Evolutionary conservation across 768 basidiomycete genomes (phyloP).

Genomic region (Wakefieldia striispora): DNA sequence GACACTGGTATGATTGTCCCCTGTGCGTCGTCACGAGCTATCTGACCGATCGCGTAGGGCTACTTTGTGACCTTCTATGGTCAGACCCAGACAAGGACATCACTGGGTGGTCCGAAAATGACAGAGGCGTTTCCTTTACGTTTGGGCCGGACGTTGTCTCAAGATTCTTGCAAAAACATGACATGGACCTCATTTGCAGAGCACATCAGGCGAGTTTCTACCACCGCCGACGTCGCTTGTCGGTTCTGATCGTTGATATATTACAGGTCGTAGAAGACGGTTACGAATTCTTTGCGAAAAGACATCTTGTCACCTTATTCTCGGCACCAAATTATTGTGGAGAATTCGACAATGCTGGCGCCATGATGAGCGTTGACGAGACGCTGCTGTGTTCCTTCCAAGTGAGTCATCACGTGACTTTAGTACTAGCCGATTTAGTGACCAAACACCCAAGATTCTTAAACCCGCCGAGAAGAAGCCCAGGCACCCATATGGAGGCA

Average conservation of each 20-base stretch:
- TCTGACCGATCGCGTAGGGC: conserved; percentile 46
- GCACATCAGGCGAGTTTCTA: conserved; percentile 82
- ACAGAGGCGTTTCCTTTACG: conserved; percentile 97
- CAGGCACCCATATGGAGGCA: conserved; percentile 86
- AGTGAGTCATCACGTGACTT: conserved; percentile 43
- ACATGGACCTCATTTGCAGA: conserved; percentile 98
- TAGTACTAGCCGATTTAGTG: background rate
- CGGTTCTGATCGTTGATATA: background rate
- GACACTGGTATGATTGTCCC: conserved; percentile 73
- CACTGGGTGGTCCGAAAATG: conserved; percentile 99
- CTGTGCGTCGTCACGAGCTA: background rate
- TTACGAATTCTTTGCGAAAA: conserved; percentile 98
- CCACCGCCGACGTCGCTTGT: background rate
- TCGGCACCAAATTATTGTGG: conserved; percentile 95
- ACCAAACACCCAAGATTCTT: conserved; percentile 62
- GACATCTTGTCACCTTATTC: conserved; percentile 95
- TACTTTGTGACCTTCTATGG: conserved; percentile 96
- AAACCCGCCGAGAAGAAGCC: conserved; percentile 99
- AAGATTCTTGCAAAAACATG: conserved; percentile 97
- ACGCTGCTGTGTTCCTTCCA: conserved; percentile 98
- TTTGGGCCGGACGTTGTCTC: conserved; percentile 98
- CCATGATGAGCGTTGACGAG: conserved; percentile 99
- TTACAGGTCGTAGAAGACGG: conserved; percentile 94
- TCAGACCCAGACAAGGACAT: conserved; percentile 99
- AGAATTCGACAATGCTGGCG: conserved; percentile 98